These are phyloP conservation scores for Boletus subparvulus DNA, from an alignment of 768 basidiomycete species.

Conservation along the genomic window DNA sequence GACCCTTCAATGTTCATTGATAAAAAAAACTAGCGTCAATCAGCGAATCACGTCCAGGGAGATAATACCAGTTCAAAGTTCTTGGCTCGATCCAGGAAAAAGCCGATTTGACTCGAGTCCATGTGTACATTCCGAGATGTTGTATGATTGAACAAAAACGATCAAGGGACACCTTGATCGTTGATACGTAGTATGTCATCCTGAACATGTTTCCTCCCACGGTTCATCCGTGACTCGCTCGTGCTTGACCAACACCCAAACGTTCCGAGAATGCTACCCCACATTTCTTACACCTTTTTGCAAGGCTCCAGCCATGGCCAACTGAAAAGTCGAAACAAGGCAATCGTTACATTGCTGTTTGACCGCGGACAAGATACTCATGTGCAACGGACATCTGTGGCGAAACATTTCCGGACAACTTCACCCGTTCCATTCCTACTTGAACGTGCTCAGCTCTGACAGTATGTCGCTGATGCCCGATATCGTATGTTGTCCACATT, in stretches of 20 bases:
- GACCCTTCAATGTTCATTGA: neutral
- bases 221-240: neutral
- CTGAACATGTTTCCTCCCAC: neutral
- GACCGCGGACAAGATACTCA: neutral
- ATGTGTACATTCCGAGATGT: neutral
- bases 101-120: neutral
- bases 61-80: neutral
- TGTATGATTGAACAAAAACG: neutral
- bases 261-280: too few relatives aligned
- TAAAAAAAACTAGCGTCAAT: neutral
- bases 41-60: neutral
- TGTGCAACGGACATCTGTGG: too few relatives aligned
- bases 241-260: neutral
- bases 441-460: too few relatives aligned
- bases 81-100: neutral
- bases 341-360: too few relatives aligned
- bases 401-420: neutral
- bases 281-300: neutral
- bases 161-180: neutral
- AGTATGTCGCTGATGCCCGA: neutral
- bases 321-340: too few relatives aligned
- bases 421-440: neutral
- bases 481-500: neutral
- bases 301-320: too few relatives aligned
- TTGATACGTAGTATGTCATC: neutral